Base-by-base conservation (phyloP, 805 yeast genomes). In the Deakozyma indianensis region DNA sequence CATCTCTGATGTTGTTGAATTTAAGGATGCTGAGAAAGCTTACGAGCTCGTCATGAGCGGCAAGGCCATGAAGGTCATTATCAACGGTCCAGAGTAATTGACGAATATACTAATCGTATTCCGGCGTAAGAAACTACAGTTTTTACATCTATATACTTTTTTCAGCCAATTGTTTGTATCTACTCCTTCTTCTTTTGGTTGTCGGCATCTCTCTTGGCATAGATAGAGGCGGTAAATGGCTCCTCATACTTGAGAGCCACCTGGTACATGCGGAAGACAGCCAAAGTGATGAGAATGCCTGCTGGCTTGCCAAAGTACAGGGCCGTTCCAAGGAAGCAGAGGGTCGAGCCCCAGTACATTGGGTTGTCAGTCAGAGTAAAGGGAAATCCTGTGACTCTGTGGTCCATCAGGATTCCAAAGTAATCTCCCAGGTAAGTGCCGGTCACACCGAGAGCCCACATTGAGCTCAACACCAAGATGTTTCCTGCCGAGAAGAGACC, bases 351-450 rank as follows among this genome's bases (percentile, higher is more conserved):
- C 58, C 83, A 81, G 65, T 92, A 92, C 98, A 92, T 92, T 52
- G 98, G 98, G 64, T 92, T 90, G 57, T 86, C 80, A 51, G 80
- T 74, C 47, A 88, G 77, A 56, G 80, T 88, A 74, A 92, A 92
- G 15, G 98, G 98, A 74, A 92, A 92, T 1, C 83, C 78, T 16
- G 90, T 81, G 48, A 92, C 95, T 58, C 95, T 75, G 51, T 83
- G 75, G 50, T 80, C 78, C 92, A 90, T 92, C 55, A 92, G 73
- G 56, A 92, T 88, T 1, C 97, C 97, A 64, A 92, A 92, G 66
- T 92, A 94, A 63, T 92, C 98, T 40, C 98, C 98, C 49, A 92
- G 67, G 58, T 92, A 92, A 9, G 98, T 92, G 22, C 98, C 98
- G 14, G 96, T 90, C 49, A 92, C 77, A 22, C 98, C 98, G 52